Evolutionary conservation across 371 early-diverging fungal genomes (phyloP), one percentile per base, ranked within the genome.

Genomic region (Actinomortierella ambigua): DNA sequence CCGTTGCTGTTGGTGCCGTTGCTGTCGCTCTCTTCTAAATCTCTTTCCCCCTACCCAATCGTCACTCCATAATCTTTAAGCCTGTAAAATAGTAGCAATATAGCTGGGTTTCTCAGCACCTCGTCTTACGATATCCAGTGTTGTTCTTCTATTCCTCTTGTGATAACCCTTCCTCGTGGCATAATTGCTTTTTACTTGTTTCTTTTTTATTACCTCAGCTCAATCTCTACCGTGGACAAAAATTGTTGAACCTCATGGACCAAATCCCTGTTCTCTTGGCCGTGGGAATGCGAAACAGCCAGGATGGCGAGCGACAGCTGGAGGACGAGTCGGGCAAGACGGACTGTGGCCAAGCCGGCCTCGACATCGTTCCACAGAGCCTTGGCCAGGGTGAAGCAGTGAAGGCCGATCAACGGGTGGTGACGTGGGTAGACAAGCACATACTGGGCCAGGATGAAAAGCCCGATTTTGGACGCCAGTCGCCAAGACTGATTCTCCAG

Each of bases 341-440:
- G 34, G 29, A 73, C 73, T 22, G 63, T 66, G 0, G 67, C 60
- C 57, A 73, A 28, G 0, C 73, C 73, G 11, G 63, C 73, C 18
- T 63, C 63, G 27, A 69, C 56, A 54, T 67, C 73, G 40, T 91
- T 90, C 90, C 88, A 90, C 6, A 83, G 69, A 41, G 85, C 81
- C 60, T 91, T 90, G 28, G 88, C 86, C 17, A 87, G 61, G 24
- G 83, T 76, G 46, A 91, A 65, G 39, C 82, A 79, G 59, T 91
- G 90, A 39, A 85, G 80, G 3, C 85, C 88, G 11, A 90, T 63
- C 58, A 93, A 78, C 6, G 93, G 91, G 59, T 92, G 91, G 60
- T 83, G 85, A 4, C 87, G 83, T 23, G 89, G 90, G 55, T 91
- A 92, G 11, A 84, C 81, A 58, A 89, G 54, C 22, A 84, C 57